Evolutionary conservation across 177 flowering plant species (phyloP).

Genomic region (Telopea speciosissima): DNA sequence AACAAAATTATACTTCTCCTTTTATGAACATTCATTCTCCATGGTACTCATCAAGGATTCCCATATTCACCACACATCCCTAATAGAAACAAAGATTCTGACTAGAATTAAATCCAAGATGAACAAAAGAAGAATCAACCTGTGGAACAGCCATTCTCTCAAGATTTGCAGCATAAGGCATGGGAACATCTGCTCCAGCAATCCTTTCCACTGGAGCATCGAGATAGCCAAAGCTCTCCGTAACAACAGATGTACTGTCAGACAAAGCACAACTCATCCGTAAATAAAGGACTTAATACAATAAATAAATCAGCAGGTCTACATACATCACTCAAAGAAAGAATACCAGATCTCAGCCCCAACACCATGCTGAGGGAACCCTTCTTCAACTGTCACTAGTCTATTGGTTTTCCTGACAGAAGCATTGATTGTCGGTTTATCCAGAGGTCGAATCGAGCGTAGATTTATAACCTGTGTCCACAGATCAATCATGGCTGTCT

Average conservation of each 20-base stretch:
- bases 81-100: neutral
- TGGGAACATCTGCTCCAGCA: conserved; percentile 91
- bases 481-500: neutral
- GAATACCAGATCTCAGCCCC: conserved; percentile 90
- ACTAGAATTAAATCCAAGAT: neutral
- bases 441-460: conserved; percentile 91
- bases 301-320: neutral
- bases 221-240: conserved; percentile 93
- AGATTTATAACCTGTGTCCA: conserved; percentile 71
- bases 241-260: conserved; percentile 68
- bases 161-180: conserved; percentile 96
- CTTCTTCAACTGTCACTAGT: conserved; percentile 92
- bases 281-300: neutral
- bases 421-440: conserved; percentile 72
- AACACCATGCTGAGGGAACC: conserved; percentile 95
- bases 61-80: neutral
- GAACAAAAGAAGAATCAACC: conserved; percentile 30
- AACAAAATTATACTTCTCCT: too few relatives aligned
- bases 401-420: conserved; percentile 92
- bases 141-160: conserved; percentile 91
- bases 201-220: conserved; percentile 97
- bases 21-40: neutral
- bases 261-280: conserved; percentile 2
- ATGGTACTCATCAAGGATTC: neutral
- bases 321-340: neutral